phyloP scores from a whole-genome alignment of 2,329 filamentous ascomycete genomes.

The Phaeophleospora eucalypticola region DNA sequence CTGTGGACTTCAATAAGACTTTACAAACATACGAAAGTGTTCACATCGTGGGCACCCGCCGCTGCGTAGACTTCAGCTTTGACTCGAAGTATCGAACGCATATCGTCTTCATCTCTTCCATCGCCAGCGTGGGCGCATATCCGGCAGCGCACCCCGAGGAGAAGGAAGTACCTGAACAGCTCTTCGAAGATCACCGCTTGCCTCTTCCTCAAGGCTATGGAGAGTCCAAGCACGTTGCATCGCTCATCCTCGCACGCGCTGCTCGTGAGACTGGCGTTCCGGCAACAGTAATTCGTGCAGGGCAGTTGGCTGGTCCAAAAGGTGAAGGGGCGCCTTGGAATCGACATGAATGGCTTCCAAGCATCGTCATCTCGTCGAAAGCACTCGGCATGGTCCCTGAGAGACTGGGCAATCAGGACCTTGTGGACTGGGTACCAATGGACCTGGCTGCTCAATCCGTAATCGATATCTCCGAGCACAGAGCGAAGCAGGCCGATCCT shows the following conservation, averaged over 20 bases:
- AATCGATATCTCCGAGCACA: constrained; percentile 16
- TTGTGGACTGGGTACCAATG: constrained; percentile 45
- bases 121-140: constrained; percentile 34
- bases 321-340: constrained; percentile 33
- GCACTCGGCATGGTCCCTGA: constrained; percentile 37
- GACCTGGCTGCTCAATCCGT: constrained; percentile 36
- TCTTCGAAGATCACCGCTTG: constrained; percentile 25
- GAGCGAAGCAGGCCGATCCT: constrained; percentile 8
- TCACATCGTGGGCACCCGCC: constrained; percentile 30
- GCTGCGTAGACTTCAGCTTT: constrained; percentile 27
- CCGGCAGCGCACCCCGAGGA: constrained; percentile 8
- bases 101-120: constrained; percentile 38
- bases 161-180: constrained; percentile 30
- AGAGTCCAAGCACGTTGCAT: constrained; percentile 36
- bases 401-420: constrained; percentile 32
- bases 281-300: constrained; percentile 23
- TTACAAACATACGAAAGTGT: constrained; percentile 31
- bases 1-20: constrained; percentile 37
- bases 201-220: constrained; percentile 36
- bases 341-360: constrained; percentile 41
- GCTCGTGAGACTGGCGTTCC: constrained; percentile 24
- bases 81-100: constrained; percentile 23
- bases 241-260: constrained; percentile 30
- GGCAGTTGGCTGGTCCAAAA: constrained; percentile 28
- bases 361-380: constrained; percentile 39